These are phyloP conservation scores for Clonostachys sp. DNA, from an alignment of 2,329 filamentous ascomycete species.

Conservation along the genomic window DNA sequence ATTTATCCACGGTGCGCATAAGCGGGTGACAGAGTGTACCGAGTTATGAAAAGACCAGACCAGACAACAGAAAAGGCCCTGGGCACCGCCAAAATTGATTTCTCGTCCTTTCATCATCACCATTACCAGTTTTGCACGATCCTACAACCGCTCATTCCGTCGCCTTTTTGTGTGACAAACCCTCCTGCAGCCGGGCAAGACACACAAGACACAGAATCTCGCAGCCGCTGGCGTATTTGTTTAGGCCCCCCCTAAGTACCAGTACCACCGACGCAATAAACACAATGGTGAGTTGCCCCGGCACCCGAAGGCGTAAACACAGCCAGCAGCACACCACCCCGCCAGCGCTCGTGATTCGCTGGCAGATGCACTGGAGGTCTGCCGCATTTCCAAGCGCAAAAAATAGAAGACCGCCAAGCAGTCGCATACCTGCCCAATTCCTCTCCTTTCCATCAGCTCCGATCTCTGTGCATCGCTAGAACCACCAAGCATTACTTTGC, in stretches of 20 bases:
- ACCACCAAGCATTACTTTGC: slow-evolving; percentile 2
- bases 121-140: not conserved
- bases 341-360: slow-evolving; percentile 21
- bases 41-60: too few species aligned
- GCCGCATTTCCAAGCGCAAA: not conserved
- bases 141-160: not conserved
- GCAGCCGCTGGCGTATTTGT: too few species aligned
- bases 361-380: slow-evolving; percentile 2
- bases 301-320: not conserved
- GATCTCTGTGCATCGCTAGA: not conserved
- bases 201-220: too few species aligned
- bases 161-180: not conserved
- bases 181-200: too few species aligned
- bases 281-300: not conserved
- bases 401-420: too few species aligned
- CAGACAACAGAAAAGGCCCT: not conserved
- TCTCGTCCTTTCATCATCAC: not conserved
- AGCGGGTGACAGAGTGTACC: too few species aligned
- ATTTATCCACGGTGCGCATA: too few species aligned
- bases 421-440: not conserved
- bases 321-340: not conserved
- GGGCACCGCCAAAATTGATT: not conserved
- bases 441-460: slow-evolving; percentile 1
- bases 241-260: too few species aligned
- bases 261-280: slow-evolving; percentile 5